Conservation (phyloP, 2,329 filamentous ascomycete species). For the Fusarium floridanum region DNA sequence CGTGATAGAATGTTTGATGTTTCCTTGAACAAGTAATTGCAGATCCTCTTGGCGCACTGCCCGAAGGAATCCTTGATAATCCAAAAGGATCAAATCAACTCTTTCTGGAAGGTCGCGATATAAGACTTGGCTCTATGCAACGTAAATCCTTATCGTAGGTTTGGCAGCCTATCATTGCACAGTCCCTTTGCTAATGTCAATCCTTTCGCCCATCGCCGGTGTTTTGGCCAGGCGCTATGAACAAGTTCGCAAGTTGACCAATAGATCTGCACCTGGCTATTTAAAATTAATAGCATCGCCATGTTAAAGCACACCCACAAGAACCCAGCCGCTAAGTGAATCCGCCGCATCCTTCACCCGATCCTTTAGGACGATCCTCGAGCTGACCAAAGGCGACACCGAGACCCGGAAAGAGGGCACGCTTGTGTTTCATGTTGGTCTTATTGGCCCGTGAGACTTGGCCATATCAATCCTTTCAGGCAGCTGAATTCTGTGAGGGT, state of each 20-base stretch:
- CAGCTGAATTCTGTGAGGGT: neutral
- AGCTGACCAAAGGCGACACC: neutral
- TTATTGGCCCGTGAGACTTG: neutral
- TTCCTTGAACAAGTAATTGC: neutral
- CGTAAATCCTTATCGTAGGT: neutral
- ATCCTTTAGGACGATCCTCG: neutral
- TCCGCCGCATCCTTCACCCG: neutral
- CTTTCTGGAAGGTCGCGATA: neutral
- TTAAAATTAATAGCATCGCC: neutral
- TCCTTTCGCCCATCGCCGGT: neutral
- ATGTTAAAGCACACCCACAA: neutral
- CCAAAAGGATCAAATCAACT: neutral
- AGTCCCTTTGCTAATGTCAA: neutral
- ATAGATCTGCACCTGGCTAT: neutral
- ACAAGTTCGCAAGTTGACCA: neutral
- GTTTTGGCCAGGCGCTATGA: neutral
- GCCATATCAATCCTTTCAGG: neutral
- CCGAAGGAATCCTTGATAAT: neutral
- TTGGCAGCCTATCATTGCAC: neutral
- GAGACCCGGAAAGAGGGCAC: neutral
- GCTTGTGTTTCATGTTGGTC: neutral
- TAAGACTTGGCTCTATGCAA: neutral
- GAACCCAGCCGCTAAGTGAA: neutral
- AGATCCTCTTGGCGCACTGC: neutral
- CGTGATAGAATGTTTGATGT: neutral